Conservation (phyloP, 371 early-diverging fungal genomes). For the Chytridium lagenaria region DNA sequence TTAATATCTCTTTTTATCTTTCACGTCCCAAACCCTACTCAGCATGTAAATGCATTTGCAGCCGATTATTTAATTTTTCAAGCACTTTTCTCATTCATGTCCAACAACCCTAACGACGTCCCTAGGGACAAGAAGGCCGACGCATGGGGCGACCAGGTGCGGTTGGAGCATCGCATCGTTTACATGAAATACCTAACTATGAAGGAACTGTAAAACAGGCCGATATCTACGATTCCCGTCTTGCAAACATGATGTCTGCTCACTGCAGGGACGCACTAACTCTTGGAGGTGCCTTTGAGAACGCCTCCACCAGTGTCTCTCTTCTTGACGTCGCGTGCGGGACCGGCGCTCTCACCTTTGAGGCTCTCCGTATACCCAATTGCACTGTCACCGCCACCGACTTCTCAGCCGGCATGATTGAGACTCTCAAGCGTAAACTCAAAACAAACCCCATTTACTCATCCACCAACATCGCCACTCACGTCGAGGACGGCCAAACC, state of each 20-base stretch:
- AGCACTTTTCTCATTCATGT: too few species aligned
- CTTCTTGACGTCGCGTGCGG: neutral
- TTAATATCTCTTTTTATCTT: too few species aligned
- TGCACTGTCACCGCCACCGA: neutral
- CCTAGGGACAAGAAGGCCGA: too few species aligned
- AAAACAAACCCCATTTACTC: neutral
- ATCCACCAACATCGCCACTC: neutral
- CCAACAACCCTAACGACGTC: too few species aligned
- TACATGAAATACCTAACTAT: too few species aligned
- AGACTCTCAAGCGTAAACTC: neutral
- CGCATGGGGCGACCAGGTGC: too few species aligned
- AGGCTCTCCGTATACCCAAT: neutral
- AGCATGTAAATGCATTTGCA: too few species aligned
- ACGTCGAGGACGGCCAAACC: neutral
- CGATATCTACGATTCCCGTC: neutral
- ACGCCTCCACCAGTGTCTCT: neutral
- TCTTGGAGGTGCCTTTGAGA: neutral
- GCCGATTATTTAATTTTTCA: too few species aligned
- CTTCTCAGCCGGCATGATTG: neutral
- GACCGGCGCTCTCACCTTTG: neutral
- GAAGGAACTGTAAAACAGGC: too few species aligned
- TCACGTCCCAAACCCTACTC: too few species aligned
- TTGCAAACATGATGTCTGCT: neutral
- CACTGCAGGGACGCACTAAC: neutral
- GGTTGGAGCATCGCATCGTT: too few species aligned